Evolutionary conservation across 306 rosid species (phyloP).

Genomic region (Lablab purpureus): DNA sequence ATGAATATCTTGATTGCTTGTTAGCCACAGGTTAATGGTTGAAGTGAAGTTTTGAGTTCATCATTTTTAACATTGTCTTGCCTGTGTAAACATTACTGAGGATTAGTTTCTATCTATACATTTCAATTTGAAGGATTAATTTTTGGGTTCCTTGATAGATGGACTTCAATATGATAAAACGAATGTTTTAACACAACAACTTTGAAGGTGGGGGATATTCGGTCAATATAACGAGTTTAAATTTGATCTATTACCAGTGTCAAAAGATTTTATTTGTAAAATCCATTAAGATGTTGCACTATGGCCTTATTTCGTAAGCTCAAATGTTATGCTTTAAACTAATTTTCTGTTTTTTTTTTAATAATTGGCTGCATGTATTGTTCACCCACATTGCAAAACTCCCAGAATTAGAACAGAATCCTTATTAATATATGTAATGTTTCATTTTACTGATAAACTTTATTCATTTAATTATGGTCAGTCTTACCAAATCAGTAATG

Average conservation of each 20-base stretch:
- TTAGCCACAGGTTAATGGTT: neutral
- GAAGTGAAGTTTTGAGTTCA: neutral
- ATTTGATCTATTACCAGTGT: neutral
- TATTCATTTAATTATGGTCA: neutral
- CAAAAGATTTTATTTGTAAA: neutral
- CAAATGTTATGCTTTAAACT: neutral
- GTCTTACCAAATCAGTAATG: neutral
- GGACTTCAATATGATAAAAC: neutral
- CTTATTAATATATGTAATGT: neutral
- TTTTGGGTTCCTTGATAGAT: neutral
- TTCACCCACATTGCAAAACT: constrained; percentile 5
- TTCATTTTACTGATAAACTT: neutral
- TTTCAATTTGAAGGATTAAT: neutral
- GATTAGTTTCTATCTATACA: neutral
- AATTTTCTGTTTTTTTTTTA: constrained; percentile 12
- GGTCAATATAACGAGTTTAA: neutral
- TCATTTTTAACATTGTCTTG: neutral
- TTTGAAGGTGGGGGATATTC: neutral
- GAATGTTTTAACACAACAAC: neutral
- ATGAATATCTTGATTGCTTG: neutral
- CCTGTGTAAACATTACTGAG: neutral
- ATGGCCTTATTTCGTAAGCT: neutral
- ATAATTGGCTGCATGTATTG: neutral
- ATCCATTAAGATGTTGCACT: neutral
- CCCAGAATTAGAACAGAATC: neutral